Evolutionary conservation across 1,284 basidiomycete genomes (phyloP).

Genomic region (Irpex rosettiformis): DNA sequence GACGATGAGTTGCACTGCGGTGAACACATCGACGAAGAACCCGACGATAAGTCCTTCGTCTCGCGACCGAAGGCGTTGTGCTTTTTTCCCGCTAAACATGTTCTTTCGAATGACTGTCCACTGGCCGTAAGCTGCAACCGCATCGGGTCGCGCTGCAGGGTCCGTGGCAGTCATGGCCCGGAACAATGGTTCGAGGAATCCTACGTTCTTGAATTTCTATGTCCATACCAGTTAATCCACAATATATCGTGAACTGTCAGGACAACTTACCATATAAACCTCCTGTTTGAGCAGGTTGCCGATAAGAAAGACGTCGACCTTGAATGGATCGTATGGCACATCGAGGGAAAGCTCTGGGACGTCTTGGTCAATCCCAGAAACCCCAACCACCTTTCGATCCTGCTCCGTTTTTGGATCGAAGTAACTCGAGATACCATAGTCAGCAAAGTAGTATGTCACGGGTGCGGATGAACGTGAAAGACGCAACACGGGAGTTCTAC

Average conservation of each 20-base stretch:
- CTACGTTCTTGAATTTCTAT: slow-evolving; percentile 12
- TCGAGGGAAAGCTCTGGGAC: slow-evolving; percentile 21
- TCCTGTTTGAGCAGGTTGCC: slow-evolving; percentile 17
- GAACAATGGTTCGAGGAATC: slow-evolving; percentile 9
- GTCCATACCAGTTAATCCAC: not conserved
- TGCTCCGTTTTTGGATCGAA: not conserved
- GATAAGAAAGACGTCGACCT: slow-evolving; percentile 22
- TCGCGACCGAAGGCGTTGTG: not conserved
- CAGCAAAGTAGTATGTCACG: slow-evolving; percentile 18
- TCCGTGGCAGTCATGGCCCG: not conserved
- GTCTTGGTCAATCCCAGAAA: slow-evolving; percentile 19
- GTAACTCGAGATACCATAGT: slow-evolving; percentile 16
- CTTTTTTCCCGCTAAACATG: not conserved
- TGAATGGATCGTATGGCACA: slow-evolving; percentile 26
- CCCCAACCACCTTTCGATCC: slow-evolving; percentile 8
- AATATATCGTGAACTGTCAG: not conserved
- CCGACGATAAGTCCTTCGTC: not conserved
- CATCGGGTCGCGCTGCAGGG: not conserved
- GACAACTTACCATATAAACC: slow-evolving; percentile 14
- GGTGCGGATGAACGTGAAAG: slow-evolving; percentile 14
- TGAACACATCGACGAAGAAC: not conserved
- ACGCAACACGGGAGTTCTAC: slow-evolving; percentile 13
- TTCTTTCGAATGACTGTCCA: not conserved
- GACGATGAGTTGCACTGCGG: not conserved
- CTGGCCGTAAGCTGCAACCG: not conserved